Base-by-base conservation (phyloP, 2,329 filamentous ascomycete genomes). In the Nannizziopsis arthrosporioides region DNA sequence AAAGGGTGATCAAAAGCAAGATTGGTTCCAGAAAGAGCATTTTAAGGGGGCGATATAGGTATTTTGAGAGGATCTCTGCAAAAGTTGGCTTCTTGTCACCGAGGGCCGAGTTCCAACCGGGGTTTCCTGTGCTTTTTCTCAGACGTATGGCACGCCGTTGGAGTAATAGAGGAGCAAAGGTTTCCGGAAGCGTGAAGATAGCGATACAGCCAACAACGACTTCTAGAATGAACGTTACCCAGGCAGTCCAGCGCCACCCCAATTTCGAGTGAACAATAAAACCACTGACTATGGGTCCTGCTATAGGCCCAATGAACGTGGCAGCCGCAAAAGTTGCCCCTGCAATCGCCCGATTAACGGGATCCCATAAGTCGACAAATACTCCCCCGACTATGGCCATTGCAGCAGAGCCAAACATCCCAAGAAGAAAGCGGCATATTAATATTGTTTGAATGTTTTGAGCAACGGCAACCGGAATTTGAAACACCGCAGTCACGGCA, bases 221-320 rank as follows among this genome's bases (percentile, higher is more conserved):
- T 0, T 63, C 62, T 55, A 73, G 66, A 43, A 79, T 76, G 40
- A 73, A 56, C 0, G 73, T 76, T 18, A 78, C 67, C 65, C 75
- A 80, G 8, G 68, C 69, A 0, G 73, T 78, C 74, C 75, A 78
- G 14, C 75, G 64, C 75, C 76, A 78, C 12, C 73, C 73, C 1
- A 77, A 67, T 53, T 69, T 54, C 5, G 64, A 70, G 36, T 71
- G 63, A 0, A 68, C 69, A 31, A 75, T 67, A 48, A 74, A 76
- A 0, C 68, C 71, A 7, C 73, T 73, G 7, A 72, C 62, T 47
- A 77, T 68, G 2, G 74, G 70, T 0, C 69, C 73, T 2, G 68
- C 60, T 2, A 69, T 66, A 0, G 73, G 73, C 1, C 74, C 74
- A 1, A 70, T 61, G 52, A 78, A 76, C 0, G 71, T 69, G 3